Base-by-base conservation (phyloP, 345 rosid genomes). In the Rhodomyrtus tomentosa region DNA sequence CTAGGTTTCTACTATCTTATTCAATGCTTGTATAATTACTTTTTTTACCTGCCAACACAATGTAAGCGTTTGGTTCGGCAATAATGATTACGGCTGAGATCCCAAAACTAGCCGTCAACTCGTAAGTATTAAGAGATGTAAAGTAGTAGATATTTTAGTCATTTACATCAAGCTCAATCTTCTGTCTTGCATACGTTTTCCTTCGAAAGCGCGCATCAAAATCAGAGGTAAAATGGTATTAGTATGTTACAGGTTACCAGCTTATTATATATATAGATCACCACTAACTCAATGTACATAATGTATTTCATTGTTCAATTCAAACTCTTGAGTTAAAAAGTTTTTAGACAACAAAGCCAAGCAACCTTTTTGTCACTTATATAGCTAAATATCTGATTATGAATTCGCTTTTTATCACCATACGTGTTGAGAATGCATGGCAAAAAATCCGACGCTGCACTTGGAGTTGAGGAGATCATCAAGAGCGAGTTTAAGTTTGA, bases 81-180 rank as follows among this genome's bases (percentile, higher is more conserved):
- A 59, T 29, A 59, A 9, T 59, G 73, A 15, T 29, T 3, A 7
- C 6, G 1, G 10, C 40, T 0, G 1, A 29, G 21, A 3, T 59
- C 10, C 5, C 73, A 14, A 59, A 59, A 59, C 40, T 59, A 59
- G 73, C 9, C 7, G 21, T 59, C 40, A 29, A 10, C 40, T 40
- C 73, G 29, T 59, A 4, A 6, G 10, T 29, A 15, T 32, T 59
- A 29, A 4, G 38, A 15, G 3, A 29, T 29, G 40, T 29, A n/a
- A 50, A 81, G 56, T 1, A 49, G 5, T 24, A 45, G 6, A 81
- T 81, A 81, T 81, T 81, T 50, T 81, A 25, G 55, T 1, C 55
- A 4, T 81, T 81, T 50, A 55, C 40, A 81, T 81, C 53, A 56
- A 83, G 29, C 85, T 83, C 54, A 83, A 83, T 29, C 81, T 68